Evolutionary conservation across 345 rosid species (phyloP).

Genomic region (Eucalyptus marginata): DNA sequence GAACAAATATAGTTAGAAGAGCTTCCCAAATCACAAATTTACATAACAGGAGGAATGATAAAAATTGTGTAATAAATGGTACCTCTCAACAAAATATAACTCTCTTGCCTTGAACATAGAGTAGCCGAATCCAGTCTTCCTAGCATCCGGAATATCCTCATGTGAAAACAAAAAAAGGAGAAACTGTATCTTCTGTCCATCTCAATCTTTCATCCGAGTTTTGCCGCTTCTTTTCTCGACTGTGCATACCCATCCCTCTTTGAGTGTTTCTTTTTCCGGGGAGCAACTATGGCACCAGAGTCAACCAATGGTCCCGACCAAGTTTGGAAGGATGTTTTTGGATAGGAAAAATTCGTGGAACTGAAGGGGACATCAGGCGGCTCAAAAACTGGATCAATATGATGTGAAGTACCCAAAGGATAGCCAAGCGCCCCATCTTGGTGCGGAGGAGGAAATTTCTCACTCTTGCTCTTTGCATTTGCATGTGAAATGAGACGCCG

Average conservation of each 20-base stretch:
- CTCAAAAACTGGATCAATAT: conserved; percentile 52
- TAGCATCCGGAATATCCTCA: conserved; percentile 11
- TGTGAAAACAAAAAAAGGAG: background rate
- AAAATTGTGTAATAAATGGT: conserved; percentile 22
- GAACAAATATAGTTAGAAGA: conserved; percentile 22
- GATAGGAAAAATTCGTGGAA: conserved; percentile 53
- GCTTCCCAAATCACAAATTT: conserved; percentile 12
- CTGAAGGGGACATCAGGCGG: conserved; percentile 64
- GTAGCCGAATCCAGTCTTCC: conserved; percentile 3
- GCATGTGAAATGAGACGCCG: conserved; percentile 81
- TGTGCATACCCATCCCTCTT: conserved; percentile 15
- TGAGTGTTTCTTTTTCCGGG: conserved; percentile 40
- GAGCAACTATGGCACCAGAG: conserved; percentile 18
- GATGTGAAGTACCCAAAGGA: conserved; percentile 75
- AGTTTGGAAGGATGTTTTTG: conserved; percentile 62
- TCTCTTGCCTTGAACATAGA: conserved; percentile 16
- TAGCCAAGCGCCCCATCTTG: conserved; percentile 86
- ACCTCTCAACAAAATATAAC: conserved; percentile 24
- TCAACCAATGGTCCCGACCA: conserved; percentile 96
- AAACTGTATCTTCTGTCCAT: background rate
- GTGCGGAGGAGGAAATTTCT: conserved; percentile 95
- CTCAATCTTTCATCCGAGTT: conserved; percentile 15
- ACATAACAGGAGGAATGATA: background rate
- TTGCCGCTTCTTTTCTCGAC: background rate
- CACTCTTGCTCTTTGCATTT: conserved; percentile 94